Percentiles rank a stretch among this genome's conserved stretches.
phyloP scores from a whole-genome alignment of 2,329 filamentous ascomycete genomes.

The Colletotrichum tropicicola region DNA sequence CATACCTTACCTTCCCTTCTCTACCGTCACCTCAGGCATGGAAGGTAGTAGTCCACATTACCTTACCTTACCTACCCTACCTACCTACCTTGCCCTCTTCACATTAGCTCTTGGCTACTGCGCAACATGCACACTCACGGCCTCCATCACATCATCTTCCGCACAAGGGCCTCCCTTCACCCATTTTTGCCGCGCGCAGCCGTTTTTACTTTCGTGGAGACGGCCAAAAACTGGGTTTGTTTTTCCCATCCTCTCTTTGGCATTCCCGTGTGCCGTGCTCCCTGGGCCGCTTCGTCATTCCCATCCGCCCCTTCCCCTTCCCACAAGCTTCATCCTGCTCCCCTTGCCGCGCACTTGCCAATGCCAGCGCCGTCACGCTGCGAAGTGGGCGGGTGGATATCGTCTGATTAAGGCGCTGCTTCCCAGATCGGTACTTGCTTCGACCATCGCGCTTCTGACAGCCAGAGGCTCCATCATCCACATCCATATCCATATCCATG shows the following conservation, averaged over 20 bases:
- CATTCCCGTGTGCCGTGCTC: slow-evolving; percentile 19
- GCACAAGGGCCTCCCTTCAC: slow-evolving; percentile 15
- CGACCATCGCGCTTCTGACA: slow-evolving; percentile 19
- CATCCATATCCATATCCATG: too few species aligned
- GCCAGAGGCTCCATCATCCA: neutral
- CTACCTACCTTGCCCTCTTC: neutral
- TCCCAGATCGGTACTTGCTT: slow-evolving; percentile 25
- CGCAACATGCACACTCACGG: neutral
- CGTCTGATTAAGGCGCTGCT: slow-evolving; percentile 19
- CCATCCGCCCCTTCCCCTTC: neutral
- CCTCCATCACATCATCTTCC: slow-evolving; percentile 11
- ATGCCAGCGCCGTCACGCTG: slow-evolving; percentile 1
- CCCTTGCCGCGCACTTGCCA: neutral
- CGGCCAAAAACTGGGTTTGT: neutral
- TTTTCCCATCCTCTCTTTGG: slow-evolving; percentile 28
- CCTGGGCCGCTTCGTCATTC: slow-evolving; percentile 14
- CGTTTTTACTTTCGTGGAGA: neutral
- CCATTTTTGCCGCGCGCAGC: neutral
- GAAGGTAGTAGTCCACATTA: slow-evolving; percentile 12
- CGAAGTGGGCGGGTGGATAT: slow-evolving; percentile 26
- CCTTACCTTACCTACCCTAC: neutral
- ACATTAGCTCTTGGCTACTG: neutral
- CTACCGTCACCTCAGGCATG: neutral
- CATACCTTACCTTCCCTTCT: neutral
- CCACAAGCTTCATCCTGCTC: slow-evolving; percentile 16